Evolutionary conservation across 2,329 filamentous ascomycete species (phyloP).

Genomic region (Ceratocystis variospora): DNA sequence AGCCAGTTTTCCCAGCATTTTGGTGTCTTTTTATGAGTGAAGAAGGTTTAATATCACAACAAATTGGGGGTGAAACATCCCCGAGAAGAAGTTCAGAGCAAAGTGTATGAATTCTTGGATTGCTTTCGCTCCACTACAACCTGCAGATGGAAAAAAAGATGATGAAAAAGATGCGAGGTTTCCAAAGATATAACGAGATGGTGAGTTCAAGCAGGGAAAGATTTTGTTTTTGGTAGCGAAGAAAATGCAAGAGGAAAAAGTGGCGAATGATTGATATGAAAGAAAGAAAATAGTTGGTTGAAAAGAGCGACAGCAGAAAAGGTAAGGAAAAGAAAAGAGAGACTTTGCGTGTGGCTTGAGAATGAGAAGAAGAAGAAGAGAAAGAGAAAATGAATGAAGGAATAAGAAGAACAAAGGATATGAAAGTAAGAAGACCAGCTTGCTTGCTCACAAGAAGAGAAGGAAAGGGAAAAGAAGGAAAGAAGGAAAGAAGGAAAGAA

Average conservation of each 20-base stretch:
- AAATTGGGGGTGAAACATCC: neutral
- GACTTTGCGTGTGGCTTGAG: neutral
- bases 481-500: neutral
- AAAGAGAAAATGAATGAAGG: neutral
- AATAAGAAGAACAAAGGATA: neutral
- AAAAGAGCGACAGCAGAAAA: neutral
- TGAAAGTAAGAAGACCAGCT: slow-evolving; percentile 6
- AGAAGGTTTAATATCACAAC: neutral
- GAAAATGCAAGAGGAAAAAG: neutral
- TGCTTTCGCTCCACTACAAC: neutral
- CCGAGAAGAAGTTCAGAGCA: neutral
- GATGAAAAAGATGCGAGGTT: neutral
- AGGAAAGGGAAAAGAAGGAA: neutral
- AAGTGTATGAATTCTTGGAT: neutral
- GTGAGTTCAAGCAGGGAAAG: neutral
- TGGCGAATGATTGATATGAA: neutral
- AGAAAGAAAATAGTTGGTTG: neutral
- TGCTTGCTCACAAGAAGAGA: neutral
- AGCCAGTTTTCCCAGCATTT: slow-evolving; percentile 17
- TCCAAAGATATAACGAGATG: neutral
- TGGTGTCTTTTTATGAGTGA: neutral
- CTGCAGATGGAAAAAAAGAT: neutral
- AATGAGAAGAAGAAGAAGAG: neutral
- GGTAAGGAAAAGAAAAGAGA: neutral
- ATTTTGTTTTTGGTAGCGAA: neutral